Evolutionary conservation across 805 yeast genomes (phyloP).

Genomic region (Candida insectalens): DNA sequence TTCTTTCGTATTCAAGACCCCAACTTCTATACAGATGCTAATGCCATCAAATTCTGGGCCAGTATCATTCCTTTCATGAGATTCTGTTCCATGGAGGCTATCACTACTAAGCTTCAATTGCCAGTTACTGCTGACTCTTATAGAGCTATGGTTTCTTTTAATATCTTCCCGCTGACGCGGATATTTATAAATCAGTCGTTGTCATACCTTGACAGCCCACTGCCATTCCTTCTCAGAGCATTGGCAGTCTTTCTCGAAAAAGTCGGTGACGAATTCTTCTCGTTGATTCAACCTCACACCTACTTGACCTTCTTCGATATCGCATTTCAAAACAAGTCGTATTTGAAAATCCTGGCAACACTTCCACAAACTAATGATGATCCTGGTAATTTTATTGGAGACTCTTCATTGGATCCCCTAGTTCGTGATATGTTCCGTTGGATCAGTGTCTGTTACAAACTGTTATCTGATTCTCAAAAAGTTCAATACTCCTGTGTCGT

Average conservation of each 20-base stretch:
- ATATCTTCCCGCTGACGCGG: slow-evolving; percentile 26
- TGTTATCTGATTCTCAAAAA: slow-evolving; percentile 38
- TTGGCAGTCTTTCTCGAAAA: slow-evolving; percentile 34
- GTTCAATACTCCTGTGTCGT: slow-evolving; percentile 44
- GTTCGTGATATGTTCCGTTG: slow-evolving; percentile 43
- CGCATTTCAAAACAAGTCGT: slow-evolving; percentile 45
- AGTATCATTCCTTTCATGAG: slow-evolving; percentile 27
- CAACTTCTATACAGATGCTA: slow-evolving; percentile 30
- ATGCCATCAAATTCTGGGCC: slow-evolving; percentile 40
- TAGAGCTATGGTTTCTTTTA: slow-evolving; percentile 15
- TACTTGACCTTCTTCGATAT: slow-evolving; percentile 52
- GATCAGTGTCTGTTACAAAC: slow-evolving; percentile 32
- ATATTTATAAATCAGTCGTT: slow-evolving; percentile 43
- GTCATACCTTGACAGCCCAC: slow-evolving; percentile 36
- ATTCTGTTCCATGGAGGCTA: slow-evolving; percentile 25
- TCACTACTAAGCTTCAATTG: slow-evolving; percentile 18
- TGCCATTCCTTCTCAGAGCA: slow-evolving; percentile 48
- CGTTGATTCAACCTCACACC: slow-evolving; percentile 36
- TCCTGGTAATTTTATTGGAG: slow-evolving; percentile 1
- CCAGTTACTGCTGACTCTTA: slow-evolving; percentile 20
- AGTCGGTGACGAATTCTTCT: slow-evolving; percentile 45
- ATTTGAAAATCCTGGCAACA: slow-evolving; percentile 25
- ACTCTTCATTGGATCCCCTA: slow-evolving; percentile 12
- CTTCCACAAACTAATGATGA: slow-evolving; percentile 6
- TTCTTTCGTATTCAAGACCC: slow-evolving; percentile 46